Base-by-base conservation (phyloP, 495 filamentous ascomycete species). In the Neurospora sp. region DNA sequence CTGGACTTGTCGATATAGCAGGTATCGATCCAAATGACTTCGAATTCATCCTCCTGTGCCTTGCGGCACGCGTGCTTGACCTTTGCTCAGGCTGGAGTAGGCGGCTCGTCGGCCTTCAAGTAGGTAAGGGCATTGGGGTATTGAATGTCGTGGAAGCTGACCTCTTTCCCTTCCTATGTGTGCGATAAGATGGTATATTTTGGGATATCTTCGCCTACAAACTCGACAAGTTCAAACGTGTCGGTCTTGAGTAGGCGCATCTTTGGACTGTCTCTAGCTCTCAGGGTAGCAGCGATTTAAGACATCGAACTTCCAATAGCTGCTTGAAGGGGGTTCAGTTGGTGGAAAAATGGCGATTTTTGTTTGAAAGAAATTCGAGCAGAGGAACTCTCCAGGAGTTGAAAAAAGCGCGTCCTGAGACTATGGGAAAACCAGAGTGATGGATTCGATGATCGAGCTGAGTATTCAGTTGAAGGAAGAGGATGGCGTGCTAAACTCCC, bases 161-260 rank as follows among this genome's bases (percentile, higher is more conserved):
- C 72, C 27, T 82, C 80, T 20, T 79, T 72, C 4, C 76, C 68
- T 69, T 71, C 79, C 80, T 80, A 82, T 16, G 72, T 76, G 72
- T 82, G 80, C n/a, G 80, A 81, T 37, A 82, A 70, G 53, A 79
- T 80, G 42, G 80, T 78, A 65, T 81, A 81, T 20, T 12, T 41
- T 12, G 70, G 45, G 1, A 20, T 0, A 0, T 16, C 39, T 12
- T 72, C 70, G 0, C 41, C 73, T 4, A 40, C 22, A 68, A 74
- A 72, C n/a, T 74, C 73, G 22, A 65, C 16, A 6, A 74, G 41
- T 14, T 59, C 35, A 31, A 72, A 71, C 31, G 41, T 72, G 35
- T 48, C 70, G n/a, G 73, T 74, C 1, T 61, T 61, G 12, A 61
- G 53, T 31, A 61, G 12, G 22, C 53, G 53, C 53, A 61, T 61